Evolutionary conservation across 495 filamentous ascomycete genomes (phyloP).

Genomic region (Penicillium pulvis): DNA sequence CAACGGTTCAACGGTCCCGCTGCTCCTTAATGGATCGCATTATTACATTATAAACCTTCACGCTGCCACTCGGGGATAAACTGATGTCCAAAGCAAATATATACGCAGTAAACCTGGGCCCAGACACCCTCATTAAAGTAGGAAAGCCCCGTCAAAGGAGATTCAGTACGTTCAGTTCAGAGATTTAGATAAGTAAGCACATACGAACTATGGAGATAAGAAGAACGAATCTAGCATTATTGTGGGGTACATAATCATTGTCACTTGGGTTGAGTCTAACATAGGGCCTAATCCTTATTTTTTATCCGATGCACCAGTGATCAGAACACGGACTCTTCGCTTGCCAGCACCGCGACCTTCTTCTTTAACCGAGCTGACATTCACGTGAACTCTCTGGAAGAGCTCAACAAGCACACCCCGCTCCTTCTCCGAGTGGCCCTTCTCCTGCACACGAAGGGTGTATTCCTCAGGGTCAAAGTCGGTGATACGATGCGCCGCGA

Average conservation of each 20-base stretch:
- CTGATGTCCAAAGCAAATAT: too few species aligned
- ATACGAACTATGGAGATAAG: not conserved
- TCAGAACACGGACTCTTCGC: slow-evolving; percentile 59
- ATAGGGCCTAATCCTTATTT: not conserved
- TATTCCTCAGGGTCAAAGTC: slow-evolving; percentile 85
- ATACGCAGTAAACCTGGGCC: too few species aligned
- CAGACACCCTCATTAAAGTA: too few species aligned
- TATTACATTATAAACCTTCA: too few species aligned
- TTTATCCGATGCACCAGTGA: slow-evolving; percentile 26
- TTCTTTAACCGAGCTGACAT: slow-evolving; percentile 89
- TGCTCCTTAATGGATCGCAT: too few species aligned
- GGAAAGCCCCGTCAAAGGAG: too few species aligned
- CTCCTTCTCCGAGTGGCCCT: slow-evolving; percentile 50
- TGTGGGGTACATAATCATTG: slow-evolving; percentile 6
- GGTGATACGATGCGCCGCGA: slow-evolving; percentile 56
- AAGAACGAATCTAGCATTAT: not conserved
- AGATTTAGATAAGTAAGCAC: too few species aligned
- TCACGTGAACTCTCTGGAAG: slow-evolving; percentile 86
- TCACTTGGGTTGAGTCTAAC: not conserved
- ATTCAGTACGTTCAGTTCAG: too few species aligned
- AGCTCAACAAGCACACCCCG: slow-evolving; percentile 67
- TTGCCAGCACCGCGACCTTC: slow-evolving; percentile 81
- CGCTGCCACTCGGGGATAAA: too few species aligned
- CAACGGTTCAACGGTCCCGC: too few species aligned
- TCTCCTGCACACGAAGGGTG: slow-evolving; percentile 58